phyloP scores from a whole-genome alignment of 2,329 filamentous ascomycete species.

The Cadophora malorum region DNA sequence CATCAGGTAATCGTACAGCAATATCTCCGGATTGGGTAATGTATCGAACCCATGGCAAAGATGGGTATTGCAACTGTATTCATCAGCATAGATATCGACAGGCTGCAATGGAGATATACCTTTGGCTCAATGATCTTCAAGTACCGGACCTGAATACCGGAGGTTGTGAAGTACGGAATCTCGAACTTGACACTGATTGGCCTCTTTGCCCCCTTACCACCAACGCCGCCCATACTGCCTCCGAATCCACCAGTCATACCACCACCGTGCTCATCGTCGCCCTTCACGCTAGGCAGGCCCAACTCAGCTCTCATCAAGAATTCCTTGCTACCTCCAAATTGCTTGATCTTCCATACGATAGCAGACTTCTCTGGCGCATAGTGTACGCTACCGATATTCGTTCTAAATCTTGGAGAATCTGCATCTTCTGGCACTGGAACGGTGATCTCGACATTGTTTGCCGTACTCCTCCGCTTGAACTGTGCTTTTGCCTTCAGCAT shows the following conservation, averaged over 20 bases:
- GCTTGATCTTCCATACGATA: constrained; percentile 99
- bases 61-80: constrained; percentile 90
- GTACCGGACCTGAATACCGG: constrained; percentile 97
- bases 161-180: constrained; percentile 99
- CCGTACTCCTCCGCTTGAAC: constrained; percentile 96
- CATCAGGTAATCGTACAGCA: constrained; percentile 89
- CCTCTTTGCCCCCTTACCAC: constrained; percentile 86
- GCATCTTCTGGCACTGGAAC: constrained; percentile 98
- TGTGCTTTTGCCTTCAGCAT: constrained; percentile 98
- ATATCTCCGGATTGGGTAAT: constrained; percentile 99
- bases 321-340: constrained; percentile 97
- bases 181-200: constrained; percentile 99
- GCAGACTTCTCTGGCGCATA: constrained; percentile 97
- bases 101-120: constrained; percentile 60
- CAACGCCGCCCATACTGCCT: constrained; percentile 92
- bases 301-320: constrained; percentile 98
- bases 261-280: constrained; percentile 92
- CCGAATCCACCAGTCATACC: constrained; percentile 98
- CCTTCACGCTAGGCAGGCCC: constrained; percentile 89
- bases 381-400: constrained; percentile 96
- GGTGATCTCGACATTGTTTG: constrained; percentile 98
- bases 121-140: constrained; percentile 99
- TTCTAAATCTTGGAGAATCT: constrained; percentile 93
- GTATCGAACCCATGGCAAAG: constrained; percentile 96
- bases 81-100: constrained; percentile 19